These are phyloP conservation scores for Porodaedalea pini DNA, from an alignment of 1,284 basidiomycete genomes.

Conservation along the genomic window DNA sequence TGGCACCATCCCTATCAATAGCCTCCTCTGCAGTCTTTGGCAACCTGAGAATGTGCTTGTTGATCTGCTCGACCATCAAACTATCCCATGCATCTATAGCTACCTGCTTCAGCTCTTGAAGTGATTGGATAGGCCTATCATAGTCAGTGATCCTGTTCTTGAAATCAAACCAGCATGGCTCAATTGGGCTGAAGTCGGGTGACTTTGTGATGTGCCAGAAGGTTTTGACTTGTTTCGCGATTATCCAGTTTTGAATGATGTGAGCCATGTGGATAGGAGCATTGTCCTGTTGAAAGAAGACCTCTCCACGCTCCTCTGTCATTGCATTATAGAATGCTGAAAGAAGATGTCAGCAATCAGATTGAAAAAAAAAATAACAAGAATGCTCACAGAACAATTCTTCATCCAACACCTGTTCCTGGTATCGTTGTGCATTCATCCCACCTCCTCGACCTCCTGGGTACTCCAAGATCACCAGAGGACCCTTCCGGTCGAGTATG, in stretches of 20 bases:
- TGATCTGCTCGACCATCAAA: no score
- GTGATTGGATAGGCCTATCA: no score
- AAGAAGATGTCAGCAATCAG: no score
- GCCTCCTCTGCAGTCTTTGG: no score
- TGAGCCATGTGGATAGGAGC: conserved; percentile 18
- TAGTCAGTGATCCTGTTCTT: no score
- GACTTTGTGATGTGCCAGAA: not conserved
- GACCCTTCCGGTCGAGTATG: conserved; percentile 20
- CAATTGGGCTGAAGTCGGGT: not conserved
- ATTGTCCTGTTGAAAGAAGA: conserved; percentile 18
- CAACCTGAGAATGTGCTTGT: no score
- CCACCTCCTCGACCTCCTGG: conserved; percentile 23
- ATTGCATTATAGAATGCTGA: not conserved
- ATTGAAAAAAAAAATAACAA: no score
- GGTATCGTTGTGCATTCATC: conserved; percentile 21
- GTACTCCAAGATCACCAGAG: conserved; percentile 22
- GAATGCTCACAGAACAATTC: no score
- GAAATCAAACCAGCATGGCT: not conserved
- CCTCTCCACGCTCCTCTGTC: not conserved
- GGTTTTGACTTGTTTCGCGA: not conserved
- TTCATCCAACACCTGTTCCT: conserved; percentile 21
- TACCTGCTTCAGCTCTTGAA: no score
- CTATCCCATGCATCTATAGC: no score
- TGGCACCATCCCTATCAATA: no score
- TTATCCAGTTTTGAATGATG: not conserved